These are phyloP conservation scores for Glarea lozoyensis DNA, from an alignment of 495 filamentous ascomycete species.

Conservation along the genomic window DNA sequence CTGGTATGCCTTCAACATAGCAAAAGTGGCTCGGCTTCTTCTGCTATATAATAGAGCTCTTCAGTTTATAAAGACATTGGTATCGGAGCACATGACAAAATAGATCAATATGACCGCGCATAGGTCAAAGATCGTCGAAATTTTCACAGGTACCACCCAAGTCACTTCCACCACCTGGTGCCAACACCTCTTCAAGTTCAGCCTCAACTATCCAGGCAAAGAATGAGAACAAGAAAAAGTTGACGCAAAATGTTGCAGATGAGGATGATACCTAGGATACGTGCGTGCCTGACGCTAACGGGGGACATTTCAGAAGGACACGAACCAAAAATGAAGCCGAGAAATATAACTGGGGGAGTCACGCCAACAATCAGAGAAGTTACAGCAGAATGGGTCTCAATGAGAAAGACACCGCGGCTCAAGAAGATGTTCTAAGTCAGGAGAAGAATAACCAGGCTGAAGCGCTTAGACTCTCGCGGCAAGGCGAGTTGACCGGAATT, in stretches of 20 bases:
- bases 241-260: constrained; percentile 1
- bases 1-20: constrained; percentile 2
- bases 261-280: constrained; percentile 30
- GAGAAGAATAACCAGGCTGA: constrained; percentile 3
- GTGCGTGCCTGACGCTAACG: constrained; percentile 51
- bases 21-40: constrained; percentile 8
- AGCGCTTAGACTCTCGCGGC: constrained; percentile 12
- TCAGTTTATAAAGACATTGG: constrained; percentile 32
- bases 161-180: not conserved
- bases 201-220: not conserved
- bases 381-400: constrained; percentile 22
- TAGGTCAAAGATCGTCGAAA: not conserved
- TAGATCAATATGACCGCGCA: not conserved
- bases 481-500: constrained; percentile 28
- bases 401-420: constrained; percentile 12
- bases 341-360: constrained; percentile 19
- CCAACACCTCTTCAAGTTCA: not conserved
- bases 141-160: not conserved
- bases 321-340: constrained; percentile 34
- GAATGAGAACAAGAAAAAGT: not conserved
- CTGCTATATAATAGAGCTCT: constrained; percentile 25
- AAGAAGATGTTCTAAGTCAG: constrained; percentile 16
- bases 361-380: constrained; percentile 10
- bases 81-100: constrained; percentile 30
- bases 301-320: constrained; percentile 46